Conservation (phyloP, 305 asterid genomes). For the Coffea humblotiana region DNA sequence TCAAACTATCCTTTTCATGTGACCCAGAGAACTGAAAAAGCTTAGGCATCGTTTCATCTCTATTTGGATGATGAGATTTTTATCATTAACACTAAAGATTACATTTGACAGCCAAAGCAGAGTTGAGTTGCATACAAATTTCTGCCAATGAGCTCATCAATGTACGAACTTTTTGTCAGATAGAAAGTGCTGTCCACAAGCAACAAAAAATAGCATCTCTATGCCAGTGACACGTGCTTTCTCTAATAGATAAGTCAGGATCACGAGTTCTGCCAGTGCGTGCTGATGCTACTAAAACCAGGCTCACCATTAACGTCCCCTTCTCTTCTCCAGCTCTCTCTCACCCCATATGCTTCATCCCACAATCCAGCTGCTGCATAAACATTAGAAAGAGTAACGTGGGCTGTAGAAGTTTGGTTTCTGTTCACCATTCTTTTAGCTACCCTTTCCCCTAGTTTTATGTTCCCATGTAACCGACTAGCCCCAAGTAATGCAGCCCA, state of each 20-base stretch:
- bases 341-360: constrained; percentile 39
- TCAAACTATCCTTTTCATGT: too few species aligned
- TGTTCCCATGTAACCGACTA: constrained; percentile 32
- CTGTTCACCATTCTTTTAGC: constrained; percentile 27
- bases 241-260: background rate
- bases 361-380: constrained; percentile 45
- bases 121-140: background rate
- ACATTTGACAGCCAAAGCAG: background rate
- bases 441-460: constrained; percentile 35
- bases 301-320: constrained; percentile 27
- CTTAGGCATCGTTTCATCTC: background rate
- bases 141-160: background rate
- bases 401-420: constrained; percentile 20
- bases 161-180: too few species aligned
- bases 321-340: constrained; percentile 32
- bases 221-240: background rate
- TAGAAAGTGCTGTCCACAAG: background rate
- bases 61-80: background rate
- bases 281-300: constrained; percentile 35
- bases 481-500: constrained; percentile 48
- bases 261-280: constrained; percentile 19
- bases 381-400: constrained; percentile 35
- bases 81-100: background rate
- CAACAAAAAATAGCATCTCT: background rate
- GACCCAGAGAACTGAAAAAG: background rate